These are phyloP conservation scores for Pholiota conissans DNA, from an alignment of 768 basidiomycete genomes.

Conservation along the genomic window DNA sequence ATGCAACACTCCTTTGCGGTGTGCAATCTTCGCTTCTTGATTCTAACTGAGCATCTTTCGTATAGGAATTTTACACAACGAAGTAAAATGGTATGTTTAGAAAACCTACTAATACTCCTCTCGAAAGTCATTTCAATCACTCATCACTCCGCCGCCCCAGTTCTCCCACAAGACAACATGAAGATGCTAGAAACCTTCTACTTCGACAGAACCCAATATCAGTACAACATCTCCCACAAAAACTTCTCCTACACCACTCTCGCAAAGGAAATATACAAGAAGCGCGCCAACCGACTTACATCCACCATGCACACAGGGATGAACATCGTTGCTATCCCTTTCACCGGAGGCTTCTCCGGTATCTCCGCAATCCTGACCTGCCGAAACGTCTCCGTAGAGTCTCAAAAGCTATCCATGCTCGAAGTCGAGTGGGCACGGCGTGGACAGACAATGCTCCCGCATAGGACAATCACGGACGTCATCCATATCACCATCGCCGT, in stretches of 20 bases:
- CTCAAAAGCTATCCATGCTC: neutral
- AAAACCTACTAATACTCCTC: too few species aligned
- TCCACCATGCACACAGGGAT: neutral
- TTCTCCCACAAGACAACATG: too few species aligned
- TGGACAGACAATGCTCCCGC: neutral
- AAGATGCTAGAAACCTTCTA: neutral
- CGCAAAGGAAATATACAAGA: neutral
- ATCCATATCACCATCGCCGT: neutral
- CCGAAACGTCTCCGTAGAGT: constrained; percentile 1
- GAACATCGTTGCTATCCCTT: neutral
- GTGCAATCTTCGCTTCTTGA: too few species aligned
- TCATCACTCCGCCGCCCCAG: too few species aligned
- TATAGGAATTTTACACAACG: too few species aligned
- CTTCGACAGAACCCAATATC: neutral
- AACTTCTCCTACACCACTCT: neutral
- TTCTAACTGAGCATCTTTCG: too few species aligned
- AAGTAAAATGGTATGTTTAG: too few species aligned
- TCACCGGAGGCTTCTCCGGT: neutral
- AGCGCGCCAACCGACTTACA: neutral
- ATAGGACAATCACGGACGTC: neutral
- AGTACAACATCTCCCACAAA: neutral
- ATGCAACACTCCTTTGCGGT: too few species aligned
- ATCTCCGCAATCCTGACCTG: neutral
- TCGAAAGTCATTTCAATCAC: too few species aligned
- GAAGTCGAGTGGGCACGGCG: constrained; percentile 1